A percentile compares a stretch with the other conserved stretches of the same genome.
Conservation (phyloP, 306 rosid species). For the Prunus mume region DNA sequence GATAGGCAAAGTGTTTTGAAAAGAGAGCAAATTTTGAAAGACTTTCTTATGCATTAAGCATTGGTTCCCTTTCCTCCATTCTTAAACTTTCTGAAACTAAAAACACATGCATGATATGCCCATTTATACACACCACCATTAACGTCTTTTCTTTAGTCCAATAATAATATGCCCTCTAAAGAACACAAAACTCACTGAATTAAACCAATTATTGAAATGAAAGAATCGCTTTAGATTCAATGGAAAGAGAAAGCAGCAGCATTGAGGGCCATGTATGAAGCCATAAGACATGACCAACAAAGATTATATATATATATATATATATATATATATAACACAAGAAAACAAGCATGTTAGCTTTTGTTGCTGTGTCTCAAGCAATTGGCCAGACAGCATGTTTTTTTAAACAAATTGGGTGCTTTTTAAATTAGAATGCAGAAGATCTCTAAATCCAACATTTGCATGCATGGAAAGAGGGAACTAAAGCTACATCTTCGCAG, state of each 20-base stretch:
- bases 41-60: constrained; percentile 75
- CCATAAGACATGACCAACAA: not conserved
- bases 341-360: constrained; percentile 5
- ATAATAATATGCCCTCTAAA: not conserved
- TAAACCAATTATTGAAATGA: not conserved
- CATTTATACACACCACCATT: not conserved
- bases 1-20: not conserved
- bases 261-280: constrained; percentile 15
- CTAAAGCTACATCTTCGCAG: constrained; percentile 44
- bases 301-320: not conserved
- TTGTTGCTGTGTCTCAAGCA: not conserved
- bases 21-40: constrained; percentile 12
- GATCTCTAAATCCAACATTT: constrained; percentile 6
- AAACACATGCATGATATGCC: constrained; percentile 12
- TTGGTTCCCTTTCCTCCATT: constrained; percentile 30
- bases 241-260: not conserved
- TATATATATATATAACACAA: not conserved
- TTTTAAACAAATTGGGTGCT: not conserved
- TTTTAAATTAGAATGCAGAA: not conserved
- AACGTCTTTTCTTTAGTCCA: not conserved
- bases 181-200: not conserved
- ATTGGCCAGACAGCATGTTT: not conserved
- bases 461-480: constrained; percentile 10
- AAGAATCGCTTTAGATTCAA: not conserved
- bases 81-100: constrained; percentile 20